These are phyloP conservation scores for Penicillium sp. DNA, from an alignment of 2,329 filamentous ascomycete genomes.

Conservation along the genomic window DNA sequence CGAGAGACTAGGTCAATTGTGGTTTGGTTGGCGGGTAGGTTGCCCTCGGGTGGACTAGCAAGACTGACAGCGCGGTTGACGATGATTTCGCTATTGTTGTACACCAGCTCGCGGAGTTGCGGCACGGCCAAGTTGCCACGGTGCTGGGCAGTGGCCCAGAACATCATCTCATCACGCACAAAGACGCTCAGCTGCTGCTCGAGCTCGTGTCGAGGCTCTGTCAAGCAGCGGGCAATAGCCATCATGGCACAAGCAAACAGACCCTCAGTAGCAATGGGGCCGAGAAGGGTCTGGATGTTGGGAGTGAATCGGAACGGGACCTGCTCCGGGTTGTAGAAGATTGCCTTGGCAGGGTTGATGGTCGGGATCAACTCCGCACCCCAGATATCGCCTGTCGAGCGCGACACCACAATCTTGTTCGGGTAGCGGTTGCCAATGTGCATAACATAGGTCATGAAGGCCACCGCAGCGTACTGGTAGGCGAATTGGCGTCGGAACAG, in stretches of 20 bases:
- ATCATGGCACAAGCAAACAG: slow-evolving; percentile 95
- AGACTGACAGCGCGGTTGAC: slow-evolving; percentile 87
- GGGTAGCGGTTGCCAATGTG: slow-evolving; percentile 96
- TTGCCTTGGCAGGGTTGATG: slow-evolving; percentile 80
- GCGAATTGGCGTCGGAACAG: slow-evolving; percentile 96
- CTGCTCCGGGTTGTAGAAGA: slow-evolving; percentile 92
- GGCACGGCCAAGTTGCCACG: slow-evolving; percentile 66
- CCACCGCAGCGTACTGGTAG: slow-evolving; percentile 91
- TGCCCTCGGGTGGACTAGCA: slow-evolving; percentile 73
- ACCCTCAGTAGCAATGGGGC: slow-evolving; percentile 90
- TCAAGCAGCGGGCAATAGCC: slow-evolving; percentile 92
- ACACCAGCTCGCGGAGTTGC: slow-evolving; percentile 76
- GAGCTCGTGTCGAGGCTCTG: slow-evolving; percentile 79
- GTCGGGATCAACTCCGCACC: slow-evolving; percentile 90
- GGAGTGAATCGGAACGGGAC: slow-evolving; percentile 97
- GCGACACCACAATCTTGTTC: slow-evolving; percentile 90
- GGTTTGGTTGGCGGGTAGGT: slow-evolving; percentile 93
- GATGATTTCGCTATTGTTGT: slow-evolving; percentile 85
- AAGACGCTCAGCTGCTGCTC: slow-evolving; percentile 94
- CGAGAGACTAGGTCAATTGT: slow-evolving; percentile 92
- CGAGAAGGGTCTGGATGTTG: slow-evolving; percentile 94
- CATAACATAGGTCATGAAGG: slow-evolving; percentile 98
- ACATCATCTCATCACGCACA: slow-evolving; percentile 96
- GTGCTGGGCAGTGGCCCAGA: slow-evolving; percentile 87
- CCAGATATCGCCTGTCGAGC: slow-evolving; percentile 90